Percentiles rank a stretch among this genome's conserved stretches.
Evolutionary conservation across 768 basidiomycete genomes (phyloP).

Genomic region (Rubroboletus satanas): DNA sequence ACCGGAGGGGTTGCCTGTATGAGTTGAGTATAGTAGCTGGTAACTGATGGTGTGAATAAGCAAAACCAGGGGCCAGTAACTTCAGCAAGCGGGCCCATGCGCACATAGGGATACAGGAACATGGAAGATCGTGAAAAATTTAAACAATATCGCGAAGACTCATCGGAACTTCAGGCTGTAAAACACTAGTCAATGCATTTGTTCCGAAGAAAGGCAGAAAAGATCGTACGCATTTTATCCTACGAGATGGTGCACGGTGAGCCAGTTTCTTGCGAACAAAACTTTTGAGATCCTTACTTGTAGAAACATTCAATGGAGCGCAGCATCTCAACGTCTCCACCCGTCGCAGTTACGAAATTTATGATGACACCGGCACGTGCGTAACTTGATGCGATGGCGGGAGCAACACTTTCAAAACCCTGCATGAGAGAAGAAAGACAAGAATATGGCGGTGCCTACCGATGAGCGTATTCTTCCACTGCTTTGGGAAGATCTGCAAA

Average conservation of each 20-base stretch:
- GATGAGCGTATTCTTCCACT: constrained; percentile 96
- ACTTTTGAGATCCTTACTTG: constrained; percentile 52
- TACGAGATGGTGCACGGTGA: constrained; percentile 28
- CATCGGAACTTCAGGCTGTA: constrained; percentile 85
- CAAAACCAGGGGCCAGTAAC: constrained; percentile 29
- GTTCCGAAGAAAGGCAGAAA: not conserved
- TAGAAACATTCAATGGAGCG: constrained; percentile 98
- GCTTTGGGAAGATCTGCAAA: constrained; percentile 80
- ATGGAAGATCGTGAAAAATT: constrained; percentile 43
- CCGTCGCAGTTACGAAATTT: constrained; percentile 96
- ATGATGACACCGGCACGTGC: constrained; percentile 88
- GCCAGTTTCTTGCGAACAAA: not conserved
- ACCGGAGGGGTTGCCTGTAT: constrained; percentile 36
- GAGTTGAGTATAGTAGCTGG: constrained; percentile 48
- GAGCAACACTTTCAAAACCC: constrained; percentile 57
- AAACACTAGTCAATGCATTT: constrained; percentile 24
- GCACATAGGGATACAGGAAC: constrained; percentile 83
- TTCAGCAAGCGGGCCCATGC: constrained; percentile 38
- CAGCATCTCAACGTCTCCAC: constrained; percentile 97
- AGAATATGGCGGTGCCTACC: constrained; percentile 43
- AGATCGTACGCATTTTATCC: constrained; percentile 83
- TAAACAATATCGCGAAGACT: constrained; percentile 87
- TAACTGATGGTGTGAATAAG: constrained; percentile 38
- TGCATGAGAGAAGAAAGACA: constrained; percentile 5
- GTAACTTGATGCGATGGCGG: constrained; percentile 80